Conservation (phyloP, 768 basidiomycete species). For the Collybiopsis luxurians region DNA sequence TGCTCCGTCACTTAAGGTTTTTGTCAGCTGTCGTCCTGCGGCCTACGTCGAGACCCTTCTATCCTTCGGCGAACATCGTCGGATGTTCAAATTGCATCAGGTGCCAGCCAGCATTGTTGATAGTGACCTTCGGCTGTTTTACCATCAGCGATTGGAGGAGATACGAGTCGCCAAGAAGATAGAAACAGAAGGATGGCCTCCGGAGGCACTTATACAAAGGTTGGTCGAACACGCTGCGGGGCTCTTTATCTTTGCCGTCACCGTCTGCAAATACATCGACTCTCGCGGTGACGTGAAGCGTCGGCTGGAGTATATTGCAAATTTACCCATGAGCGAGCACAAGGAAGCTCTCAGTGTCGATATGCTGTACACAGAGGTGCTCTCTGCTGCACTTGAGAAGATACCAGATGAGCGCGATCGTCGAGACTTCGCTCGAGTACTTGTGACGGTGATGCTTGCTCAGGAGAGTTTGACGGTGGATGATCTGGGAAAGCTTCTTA, state of each 20-base stretch:
- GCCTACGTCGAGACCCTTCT: conserved; percentile 2
- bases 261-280: conserved; percentile 2
- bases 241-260: conserved; percentile 1
- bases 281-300: background rate
- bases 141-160: background rate
- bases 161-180: background rate
- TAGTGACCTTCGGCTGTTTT: background rate
- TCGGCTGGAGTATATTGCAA: background rate
- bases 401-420: background rate
- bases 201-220: background rate
- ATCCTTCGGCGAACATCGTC: background rate
- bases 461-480: background rate
- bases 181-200: background rate
- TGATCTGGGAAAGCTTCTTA: background rate
- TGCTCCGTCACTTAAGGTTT: background rate
- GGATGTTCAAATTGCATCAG: conserved; percentile 2
- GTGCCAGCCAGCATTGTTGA: background rate
- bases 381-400: background rate
- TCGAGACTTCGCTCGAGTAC: background rate
- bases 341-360: background rate
- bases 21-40: conserved; percentile 4
- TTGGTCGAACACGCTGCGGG: background rate
- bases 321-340: background rate
- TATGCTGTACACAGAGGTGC: conserved; percentile 1
- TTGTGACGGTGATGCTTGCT: background rate